Base-by-base conservation (phyloP, 2,329 filamentous ascomycete genomes). In the Alternaria longipes region DNA sequence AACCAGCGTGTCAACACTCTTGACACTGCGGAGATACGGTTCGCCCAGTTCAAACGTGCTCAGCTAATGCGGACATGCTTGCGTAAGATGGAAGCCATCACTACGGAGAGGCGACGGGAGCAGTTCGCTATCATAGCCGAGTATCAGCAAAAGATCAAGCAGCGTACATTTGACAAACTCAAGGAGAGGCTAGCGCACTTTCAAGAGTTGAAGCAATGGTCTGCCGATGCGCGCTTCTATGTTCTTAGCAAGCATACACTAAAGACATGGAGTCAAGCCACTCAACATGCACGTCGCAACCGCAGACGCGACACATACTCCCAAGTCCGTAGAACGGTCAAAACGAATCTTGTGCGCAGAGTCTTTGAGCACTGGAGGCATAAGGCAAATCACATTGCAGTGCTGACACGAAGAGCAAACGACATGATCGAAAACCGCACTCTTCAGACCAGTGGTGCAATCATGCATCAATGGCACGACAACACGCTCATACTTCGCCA, bases 281-380 rank as follows among this genome's bases (percentile, higher is more conserved):
- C 84, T 1, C 73, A 82, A 42, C 78, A 85, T 56, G 81, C 83
- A 16, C 80, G 84, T 32, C 84, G 85, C 60, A 79, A 80, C 63
- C 83, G 85, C 22, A 82, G 85, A 30, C 82, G 86, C 51, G 83
- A 87, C 40, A 82, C 84, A 0, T 89, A 89, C 74, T 80, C 82
- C 3, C 81, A 82, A 22, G 74, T 88, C 32, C 80, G 87, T 61
- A 78, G 85, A 47, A 81, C 76, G 44, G 74, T 83, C 49, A 89
- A 89, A 74, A 81, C 84, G 45, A 84, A 83, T 32, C 74, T 88
- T 46, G 86, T 84, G 14, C 77, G 80, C 8, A 66, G 67, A 8
- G 68, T 71, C 0, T 80, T 83, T 60, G 74, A 71, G 18, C 65
- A 56, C 8, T 82, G 81, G 81, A 78, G 73, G 36, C 68, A 70